These are phyloP conservation scores for Termitomyces sp. DNA, from an alignment of 768 basidiomycete genomes.

Conservation along the genomic window DNA sequence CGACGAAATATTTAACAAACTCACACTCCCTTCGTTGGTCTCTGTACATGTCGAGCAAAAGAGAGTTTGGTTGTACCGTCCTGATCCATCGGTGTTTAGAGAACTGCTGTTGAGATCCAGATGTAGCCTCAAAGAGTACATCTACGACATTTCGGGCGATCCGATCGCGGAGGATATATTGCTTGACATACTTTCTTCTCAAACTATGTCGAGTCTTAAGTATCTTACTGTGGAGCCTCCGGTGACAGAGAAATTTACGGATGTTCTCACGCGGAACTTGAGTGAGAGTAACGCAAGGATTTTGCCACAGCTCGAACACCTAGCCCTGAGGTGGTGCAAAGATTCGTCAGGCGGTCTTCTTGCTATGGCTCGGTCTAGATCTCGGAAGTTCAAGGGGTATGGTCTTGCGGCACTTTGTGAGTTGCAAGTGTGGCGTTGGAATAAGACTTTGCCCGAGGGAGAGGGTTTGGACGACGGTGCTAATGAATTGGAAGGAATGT, in stretches of 20 bases:
- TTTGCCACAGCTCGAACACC: conserved; percentile 1
- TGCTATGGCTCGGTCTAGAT: not conserved
- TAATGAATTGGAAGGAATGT: not conserved
- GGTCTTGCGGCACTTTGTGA: not conserved
- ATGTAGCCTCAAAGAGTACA: conserved; percentile 1
- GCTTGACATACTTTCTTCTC: not conserved
- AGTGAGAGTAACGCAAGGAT: not conserved
- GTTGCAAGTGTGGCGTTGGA: not conserved
- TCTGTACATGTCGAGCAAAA: not conserved
- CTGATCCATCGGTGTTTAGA: not conserved
- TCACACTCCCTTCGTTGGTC: conserved; percentile 3
- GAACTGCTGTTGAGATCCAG: conserved; percentile 1
- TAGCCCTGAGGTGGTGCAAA: not conserved
- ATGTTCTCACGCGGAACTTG: not conserved
- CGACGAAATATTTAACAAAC: not conserved
- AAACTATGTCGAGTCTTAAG: too few species aligned
- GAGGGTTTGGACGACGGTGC: not conserved
- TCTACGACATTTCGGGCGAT: not conserved
- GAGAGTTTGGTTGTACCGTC: not conserved
- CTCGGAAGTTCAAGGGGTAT: not conserved
- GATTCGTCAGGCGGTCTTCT: not conserved
- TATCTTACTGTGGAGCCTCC: not conserved
- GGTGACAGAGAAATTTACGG: not conserved
- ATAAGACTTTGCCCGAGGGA: not conserved
- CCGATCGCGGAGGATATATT: not conserved